Evolutionary conservation across 2,329 filamentous ascomycete genomes (phyloP).

Genomic region (Aureobasidium sp.): DNA sequence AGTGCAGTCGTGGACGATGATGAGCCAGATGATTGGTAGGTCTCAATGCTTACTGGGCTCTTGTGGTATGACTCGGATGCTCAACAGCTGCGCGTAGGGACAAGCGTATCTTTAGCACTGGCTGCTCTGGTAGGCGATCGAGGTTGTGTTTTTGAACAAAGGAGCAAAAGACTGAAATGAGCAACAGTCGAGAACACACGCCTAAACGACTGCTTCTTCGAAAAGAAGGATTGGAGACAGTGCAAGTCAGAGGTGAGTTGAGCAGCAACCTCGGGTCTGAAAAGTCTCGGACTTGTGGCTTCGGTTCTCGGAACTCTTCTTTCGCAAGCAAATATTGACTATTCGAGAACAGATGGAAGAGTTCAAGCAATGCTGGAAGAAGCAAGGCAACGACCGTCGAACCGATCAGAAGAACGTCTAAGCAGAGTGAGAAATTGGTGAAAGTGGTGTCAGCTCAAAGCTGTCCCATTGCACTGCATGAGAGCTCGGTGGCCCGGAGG

Average conservation of each 20-base stretch:
- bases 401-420: conserved; percentile 65
- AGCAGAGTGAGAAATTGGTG: conserved; percentile 11
- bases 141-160: conserved; percentile 84
- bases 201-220: conserved; percentile 92
- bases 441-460: not conserved
- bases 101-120: conserved; percentile 94
- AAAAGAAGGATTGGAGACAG: conserved; percentile 89
- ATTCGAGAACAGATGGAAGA: conserved; percentile 62
- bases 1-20: conserved; percentile 53
- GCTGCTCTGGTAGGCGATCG: conserved; percentile 64
- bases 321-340: not conserved
- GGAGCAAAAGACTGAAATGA: conserved; percentile 47
- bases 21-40: conserved; percentile 91
- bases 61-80: not conserved
- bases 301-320: not conserved
- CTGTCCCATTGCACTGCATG: not conserved
- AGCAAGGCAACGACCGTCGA: conserved; percentile 74
- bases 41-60: conserved; percentile 5
- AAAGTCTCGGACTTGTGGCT: not conserved
- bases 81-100: conserved; percentile 53
- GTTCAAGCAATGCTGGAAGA: conserved; percentile 88
- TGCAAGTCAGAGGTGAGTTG: conserved; percentile 76
- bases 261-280: not conserved
- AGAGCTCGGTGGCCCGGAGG: not conserved
- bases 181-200: conserved; percentile 70